Percentiles rank a stretch among this genome's conserved stretches.
These are phyloP conservation scores for Fragaria nilgerrensis DNA, from an alignment of 306 rosid genomes.

Conservation along the genomic window DNA sequence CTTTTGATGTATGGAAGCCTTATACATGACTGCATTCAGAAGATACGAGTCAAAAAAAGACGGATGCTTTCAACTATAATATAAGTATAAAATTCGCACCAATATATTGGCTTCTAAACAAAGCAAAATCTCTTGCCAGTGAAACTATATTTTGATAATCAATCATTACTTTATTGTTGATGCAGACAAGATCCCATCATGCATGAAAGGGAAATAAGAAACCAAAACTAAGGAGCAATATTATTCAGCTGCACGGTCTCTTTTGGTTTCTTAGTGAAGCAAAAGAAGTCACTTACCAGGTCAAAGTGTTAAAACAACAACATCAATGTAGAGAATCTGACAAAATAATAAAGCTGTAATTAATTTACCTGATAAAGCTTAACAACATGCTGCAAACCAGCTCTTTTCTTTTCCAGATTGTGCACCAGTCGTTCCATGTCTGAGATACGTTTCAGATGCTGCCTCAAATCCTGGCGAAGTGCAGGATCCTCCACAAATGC, in stretches of 20 bases:
- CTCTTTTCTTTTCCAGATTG: constrained; percentile 77
- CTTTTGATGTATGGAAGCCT: constrained; percentile 78
- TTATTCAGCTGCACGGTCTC: background rate
- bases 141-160: background rate
- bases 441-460: constrained; percentile 86
- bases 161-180: background rate
- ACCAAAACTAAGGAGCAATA: background rate
- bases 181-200: background rate
- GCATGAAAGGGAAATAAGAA: background rate
- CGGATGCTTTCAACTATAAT: constrained; percentile 14
- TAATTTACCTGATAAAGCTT: constrained; percentile 86
- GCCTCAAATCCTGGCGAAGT: constrained; percentile 82
- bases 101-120: background rate
- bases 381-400: constrained; percentile 83
- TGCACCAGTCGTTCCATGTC: constrained; percentile 83
- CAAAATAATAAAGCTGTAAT: constrained; percentile 8
- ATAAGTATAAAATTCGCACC: background rate
- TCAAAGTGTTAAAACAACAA: constrained; percentile 4
- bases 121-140: background rate
- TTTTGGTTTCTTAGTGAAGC: background rate
- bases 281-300: background rate
- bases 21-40: constrained; percentile 74
- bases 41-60: constrained; percentile 23
- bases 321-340: constrained; percentile 13
- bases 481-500: constrained; percentile 86